Evolutionary conservation across 2,329 filamentous ascomycete genomes (phyloP), one percentile per base, ranked within the genome.

Genomic region (Bipolaris oryzae): DNA sequence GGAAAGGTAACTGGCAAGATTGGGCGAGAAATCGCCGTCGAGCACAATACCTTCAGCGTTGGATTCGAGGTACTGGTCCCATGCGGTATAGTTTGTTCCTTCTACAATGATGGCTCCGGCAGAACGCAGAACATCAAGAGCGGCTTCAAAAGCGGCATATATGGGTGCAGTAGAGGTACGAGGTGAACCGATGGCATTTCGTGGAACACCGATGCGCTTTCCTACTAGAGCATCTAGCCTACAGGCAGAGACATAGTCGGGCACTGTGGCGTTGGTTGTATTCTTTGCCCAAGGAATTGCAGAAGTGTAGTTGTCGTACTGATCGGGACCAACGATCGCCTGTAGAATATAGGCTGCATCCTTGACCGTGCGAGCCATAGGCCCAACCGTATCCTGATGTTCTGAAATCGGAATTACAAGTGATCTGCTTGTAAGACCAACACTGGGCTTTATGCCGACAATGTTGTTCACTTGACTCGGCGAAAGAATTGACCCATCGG

Each of bases 331-430:
- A 3, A 79, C 82, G 46, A 92, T 90, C 3, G 78, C 82, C 71
- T 84, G 81, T 10, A 87, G 76, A 2, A 86, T 60, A 57, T 83
- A 80, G 2, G 84, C 84, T 1, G 84, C 84, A 58, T 86, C 84
- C 62, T 82, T 84, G 37, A 87, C 84, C 0, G 83, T 84, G 39
- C 83, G 77, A 2, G 84, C 80, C 79, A 87, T 84, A 0, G 84
- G 84, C 0, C 84, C 84, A 9, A 85, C 76, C 1, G 82, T 84
- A 59, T 86, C 83, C 63, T 84, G 82, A 53, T 80, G 82, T 60
- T 84, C 77, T 25, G 79, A 82, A 55, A 91, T 85, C 0, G 89
- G 89, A 10, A 91, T 84, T 1, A 90, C 87, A 4, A 88, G 78
- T 57, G 82, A 76, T 13, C 85, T 78, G 1, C 85, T 87, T 0